Base-by-base conservation (phyloP, 2,329 filamentous ascomycete species). In the Colletotrichum shisoi region DNA sequence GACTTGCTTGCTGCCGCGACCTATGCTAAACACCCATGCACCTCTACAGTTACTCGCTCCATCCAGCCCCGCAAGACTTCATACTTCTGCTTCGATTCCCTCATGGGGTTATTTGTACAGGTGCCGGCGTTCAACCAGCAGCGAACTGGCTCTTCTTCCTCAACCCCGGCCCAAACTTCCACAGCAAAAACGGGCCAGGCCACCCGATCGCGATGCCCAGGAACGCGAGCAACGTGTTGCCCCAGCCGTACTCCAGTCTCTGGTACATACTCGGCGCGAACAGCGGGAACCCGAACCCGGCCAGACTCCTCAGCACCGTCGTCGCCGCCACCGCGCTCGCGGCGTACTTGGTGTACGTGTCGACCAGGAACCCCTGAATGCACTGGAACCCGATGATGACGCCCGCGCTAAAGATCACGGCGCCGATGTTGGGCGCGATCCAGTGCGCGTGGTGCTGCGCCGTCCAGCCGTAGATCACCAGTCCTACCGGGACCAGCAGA, bases 241-340 rank as follows among this genome's bases (percentile, higher is more conserved):
- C 80, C 74, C 75, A 78, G 1, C 80, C 80, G 46, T 81, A 81
- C 2, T 79, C 80, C 8, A 83, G 73, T 1, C 48, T 60, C 0
- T 71, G 69, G 69, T 84, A 86, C 76, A 86, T 76, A 12, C 67
- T 69, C 1, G 82, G 80, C 0, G 81, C 83, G 44, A 85, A 84
- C 1, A 87, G 76, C 12, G 84, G 84, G 57, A 86, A 80, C 8
- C 80, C 81, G 31, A 85, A 84, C 2, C 82, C 83, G 3, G 82
- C 82, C 12, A 86, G 72, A 37, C 78, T 82, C 4, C 82, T 77
- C 44, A 83, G 72, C 3, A 84, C 76, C 19, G 79, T 81, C 27
- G 76, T 76, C 39, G 81, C 81, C 3, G 73, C 79, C 11, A 84
- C 75, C 8, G 80, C 82, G 54, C 78, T 80, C 39, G 82, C 82